Percentiles rank a stretch among this genome's conserved stretches.
These are phyloP conservation scores for Penicillium palitans DNA, from an alignment of 2,329 filamentous ascomycete genomes.

Conservation along the genomic window DNA sequence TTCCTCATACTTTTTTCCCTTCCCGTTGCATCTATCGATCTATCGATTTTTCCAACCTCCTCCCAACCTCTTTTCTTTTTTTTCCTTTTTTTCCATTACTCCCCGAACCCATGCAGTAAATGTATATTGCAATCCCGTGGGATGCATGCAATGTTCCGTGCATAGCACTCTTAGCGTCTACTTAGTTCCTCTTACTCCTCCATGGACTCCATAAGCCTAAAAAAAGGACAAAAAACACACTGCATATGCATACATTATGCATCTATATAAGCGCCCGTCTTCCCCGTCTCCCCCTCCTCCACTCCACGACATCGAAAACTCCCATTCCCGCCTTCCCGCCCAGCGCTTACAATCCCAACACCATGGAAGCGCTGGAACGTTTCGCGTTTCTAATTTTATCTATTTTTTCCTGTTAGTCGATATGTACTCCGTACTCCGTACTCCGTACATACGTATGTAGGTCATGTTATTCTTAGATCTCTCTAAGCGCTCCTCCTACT, in stretches of 20 bases:
- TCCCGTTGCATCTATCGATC: conserved; percentile 16
- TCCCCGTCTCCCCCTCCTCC: not conserved
- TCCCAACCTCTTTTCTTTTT: conserved; percentile 4
- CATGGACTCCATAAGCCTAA: conserved; percentile 2
- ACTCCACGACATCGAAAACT: not conserved
- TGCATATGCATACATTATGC: conserved; percentile 8
- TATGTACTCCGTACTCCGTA: too few species aligned
- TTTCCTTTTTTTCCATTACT: not conserved
- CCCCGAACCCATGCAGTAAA: conserved; percentile 7
- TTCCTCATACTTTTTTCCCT: not conserved
- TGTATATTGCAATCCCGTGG: not conserved
- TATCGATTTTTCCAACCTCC: conserved; percentile 14
- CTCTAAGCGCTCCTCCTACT: not conserved
- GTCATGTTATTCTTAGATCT: conserved; percentile 4
- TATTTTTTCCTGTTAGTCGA: too few species aligned
- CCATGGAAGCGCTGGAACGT: conserved; percentile 3
- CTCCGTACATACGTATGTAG: too few species aligned
- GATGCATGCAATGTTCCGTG: conserved; percentile 21
- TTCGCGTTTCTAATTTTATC: not conserved
- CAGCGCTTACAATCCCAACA: conserved; percentile 18
- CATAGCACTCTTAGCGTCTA: not conserved
- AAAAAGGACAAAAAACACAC: conserved; percentile 12
- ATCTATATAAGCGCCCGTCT: conserved; percentile 24
- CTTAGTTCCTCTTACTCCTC: not conserved
- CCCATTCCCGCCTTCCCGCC: conserved; percentile 5